Evolutionary conservation across 1,284 basidiomycete species (phyloP).

Genomic region (Mycena citricolor): DNA sequence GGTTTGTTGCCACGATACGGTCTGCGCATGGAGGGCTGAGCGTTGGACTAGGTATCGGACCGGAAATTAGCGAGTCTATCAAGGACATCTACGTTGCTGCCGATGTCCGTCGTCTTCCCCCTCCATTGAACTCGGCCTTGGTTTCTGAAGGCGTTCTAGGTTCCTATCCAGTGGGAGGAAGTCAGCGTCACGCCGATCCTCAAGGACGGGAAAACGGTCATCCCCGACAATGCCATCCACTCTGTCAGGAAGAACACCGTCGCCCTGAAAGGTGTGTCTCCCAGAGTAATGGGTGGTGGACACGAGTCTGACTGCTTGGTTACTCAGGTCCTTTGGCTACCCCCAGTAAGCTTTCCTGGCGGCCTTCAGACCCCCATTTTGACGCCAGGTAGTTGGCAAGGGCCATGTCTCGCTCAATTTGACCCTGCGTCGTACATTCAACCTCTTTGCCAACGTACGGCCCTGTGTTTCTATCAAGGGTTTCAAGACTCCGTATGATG

Average conservation of each 20-base stretch:
- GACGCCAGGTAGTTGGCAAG: conserved; percentile 79
- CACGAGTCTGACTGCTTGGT: conserved; percentile 6
- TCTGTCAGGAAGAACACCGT: conserved; percentile 98
- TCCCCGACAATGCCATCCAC: conserved; percentile 89
- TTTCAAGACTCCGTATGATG: conserved; percentile 97
- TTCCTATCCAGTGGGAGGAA: conserved; percentile 98
- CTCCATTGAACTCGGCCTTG: background rate
- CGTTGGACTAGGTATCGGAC: conserved; percentile 82
- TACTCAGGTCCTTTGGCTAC: conserved; percentile 84
- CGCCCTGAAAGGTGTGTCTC: conserved; percentile 84
- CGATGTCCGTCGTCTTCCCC: conserved; percentile 23
- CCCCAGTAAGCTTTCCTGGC: conserved; percentile 60
- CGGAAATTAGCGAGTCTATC: conserved; percentile 96
- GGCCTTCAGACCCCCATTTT: conserved; percentile 8
- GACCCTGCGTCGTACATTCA: conserved; percentile 95
- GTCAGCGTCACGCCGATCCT: conserved; percentile 94
- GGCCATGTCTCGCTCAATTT: conserved; percentile 98
- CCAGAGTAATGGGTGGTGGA: conserved; percentile 3
- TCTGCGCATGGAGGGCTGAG: conserved; percentile 27
- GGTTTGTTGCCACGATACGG: conserved; percentile 48
- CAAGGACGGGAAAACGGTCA: conserved; percentile 95
- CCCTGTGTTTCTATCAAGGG: conserved; percentile 96
- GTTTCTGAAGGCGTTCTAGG: conserved; percentile 44
- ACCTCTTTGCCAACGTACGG: conserved; percentile 97
- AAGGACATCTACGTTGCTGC: conserved; percentile 93